Evolutionary conservation across 495 filamentous ascomycete species (phyloP), one percentile per base, ranked within the genome.

Genomic region (Penicillium longicatenatum): DNA sequence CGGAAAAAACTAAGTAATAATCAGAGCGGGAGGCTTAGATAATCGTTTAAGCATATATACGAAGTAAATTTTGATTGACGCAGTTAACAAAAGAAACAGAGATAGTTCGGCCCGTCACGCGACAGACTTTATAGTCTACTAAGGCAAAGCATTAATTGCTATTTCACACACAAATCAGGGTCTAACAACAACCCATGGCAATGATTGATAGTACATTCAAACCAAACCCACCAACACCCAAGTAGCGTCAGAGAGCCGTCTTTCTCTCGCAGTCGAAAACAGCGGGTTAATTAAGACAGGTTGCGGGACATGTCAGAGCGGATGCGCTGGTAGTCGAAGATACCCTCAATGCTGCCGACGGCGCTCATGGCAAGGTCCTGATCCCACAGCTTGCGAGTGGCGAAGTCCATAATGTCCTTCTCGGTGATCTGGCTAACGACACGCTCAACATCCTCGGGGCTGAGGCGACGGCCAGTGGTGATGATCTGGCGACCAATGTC

Each of bases 401-500:
- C 93, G 73, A 98, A 99, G 61, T 88, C 84, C 87, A 95, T 95
- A 47, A 99, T 91, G 62, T 99, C 92, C 86, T 97, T 95, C 81
- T 90, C 91, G 52, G 93, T 93, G 66, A 98, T 90, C 55, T 75
- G 80, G 62, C 91, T 85, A 59, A 99, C 90, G 53, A 89, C 84
- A 58, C 88, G 84, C 83, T 99, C 94, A 52, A 99, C 92, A 82
- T 99, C 94, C 70, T 91, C 89, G 58, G 94, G 88, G 70, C 75
- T 85, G 85, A 95, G 88, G 47, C 94, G 85, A 58, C 94, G 86
- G 70, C 94, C 94, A 37, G 94, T 98, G 57, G 92, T 98, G 78
- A 99, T 87, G 78, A 98, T 91, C 78, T 99, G 94, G 66, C 94
- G 90, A 63, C 94, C 94, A 68, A 99, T 97, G 73, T 99, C 94